phyloP scores from a whole-genome alignment of 1,139 yeast species.

The Taphrina wiesneri region DNA sequence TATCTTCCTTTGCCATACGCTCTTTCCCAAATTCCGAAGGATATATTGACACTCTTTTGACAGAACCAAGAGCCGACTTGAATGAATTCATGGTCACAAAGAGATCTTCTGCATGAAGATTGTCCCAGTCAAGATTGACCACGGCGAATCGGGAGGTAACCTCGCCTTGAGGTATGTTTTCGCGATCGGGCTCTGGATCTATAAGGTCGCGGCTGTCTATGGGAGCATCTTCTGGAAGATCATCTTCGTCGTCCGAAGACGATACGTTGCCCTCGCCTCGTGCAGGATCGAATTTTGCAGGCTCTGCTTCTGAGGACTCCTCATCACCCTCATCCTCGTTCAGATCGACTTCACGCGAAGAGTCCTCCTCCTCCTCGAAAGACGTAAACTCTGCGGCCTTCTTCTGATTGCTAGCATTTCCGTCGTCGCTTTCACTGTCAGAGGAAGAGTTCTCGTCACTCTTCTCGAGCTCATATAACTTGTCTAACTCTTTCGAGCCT shows the following conservation, averaged over 20 bases:
- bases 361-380: conserved; percentile 41
- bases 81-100: conserved; percentile 89
- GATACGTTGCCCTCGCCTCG: conserved; percentile 65
- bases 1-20: conserved; percentile 84
- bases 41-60: conserved; percentile 69
- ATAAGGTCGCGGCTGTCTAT: conserved; percentile 46
- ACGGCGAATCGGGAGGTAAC: conserved; percentile 82
- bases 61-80: conserved; percentile 73
- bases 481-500: conserved; percentile 57
- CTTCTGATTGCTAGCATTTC: neutral
- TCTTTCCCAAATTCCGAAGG: conserved; percentile 95
- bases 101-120: conserved; percentile 77
- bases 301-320: conserved; percentile 41
- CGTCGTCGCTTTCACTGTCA: neutral
- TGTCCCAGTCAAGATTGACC: conserved; percentile 97
- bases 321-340: conserved; percentile 41
- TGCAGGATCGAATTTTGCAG: conserved; percentile 57
- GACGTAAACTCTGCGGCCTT: conserved; percentile 7
- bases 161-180: conserved; percentile 77
- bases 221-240: conserved; percentile 49
- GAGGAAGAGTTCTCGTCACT: conserved; percentile 42
- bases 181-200: conserved; percentile 60
- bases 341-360: conserved; percentile 42
- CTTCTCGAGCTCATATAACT: conserved; percentile 57
- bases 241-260: conserved; percentile 48